Percentiles rank a stretch among this genome's conserved stretches.
These are phyloP conservation scores for Rhynchosporium secalis DNA, from an alignment of 2,329 filamentous ascomycete genomes.

Conservation along the genomic window DNA sequence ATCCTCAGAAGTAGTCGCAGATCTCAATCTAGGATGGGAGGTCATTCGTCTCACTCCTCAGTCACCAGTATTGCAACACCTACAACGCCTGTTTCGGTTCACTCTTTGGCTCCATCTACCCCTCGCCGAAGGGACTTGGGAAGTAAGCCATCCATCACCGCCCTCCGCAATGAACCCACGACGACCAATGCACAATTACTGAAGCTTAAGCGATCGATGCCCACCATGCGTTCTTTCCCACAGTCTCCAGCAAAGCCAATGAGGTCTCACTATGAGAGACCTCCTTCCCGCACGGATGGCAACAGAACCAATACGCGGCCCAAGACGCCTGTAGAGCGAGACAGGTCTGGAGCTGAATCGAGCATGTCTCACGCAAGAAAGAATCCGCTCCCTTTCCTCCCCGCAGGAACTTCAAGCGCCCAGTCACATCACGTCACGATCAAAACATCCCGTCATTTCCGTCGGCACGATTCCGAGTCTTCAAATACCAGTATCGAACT, in stretches of 20 bases:
- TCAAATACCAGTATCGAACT: slow-evolving; percentile 58
- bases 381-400: slow-evolving; percentile 72
- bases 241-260: slow-evolving; percentile 54
- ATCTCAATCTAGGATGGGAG: slow-evolving; percentile 66
- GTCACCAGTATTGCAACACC: slow-evolving; percentile 63
- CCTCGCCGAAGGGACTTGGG: slow-evolving; percentile 62
- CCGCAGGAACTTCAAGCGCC: slow-evolving; percentile 69
- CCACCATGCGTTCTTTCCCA: slow-evolving; percentile 53
- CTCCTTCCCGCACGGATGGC: slow-evolving; percentile 57
- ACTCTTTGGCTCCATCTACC: slow-evolving; percentile 56
- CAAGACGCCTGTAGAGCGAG: slow-evolving; percentile 68
- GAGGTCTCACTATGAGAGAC: slow-evolving; percentile 54
- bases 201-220: slow-evolving; percentile 65
- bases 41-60: slow-evolving; percentile 70
- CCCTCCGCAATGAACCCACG: slow-evolving; percentile 59
- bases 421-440: slow-evolving; percentile 78
- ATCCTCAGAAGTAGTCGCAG: slow-evolving; percentile 59
- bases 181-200: slow-evolving; percentile 66
- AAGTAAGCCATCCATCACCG: slow-evolving; percentile 54
- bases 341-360: slow-evolving; percentile 49
- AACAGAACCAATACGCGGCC: slow-evolving; percentile 57
- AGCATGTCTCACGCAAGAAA: slow-evolving; percentile 57
- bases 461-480: slow-evolving; percentile 81
- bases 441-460: slow-evolving; percentile 69
- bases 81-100: slow-evolving; percentile 56